Evolutionary conservation across 2,329 filamentous ascomycete species (phyloP), one percentile per base, ranked within the genome.

Genomic region (Penicillium sp.): DNA sequence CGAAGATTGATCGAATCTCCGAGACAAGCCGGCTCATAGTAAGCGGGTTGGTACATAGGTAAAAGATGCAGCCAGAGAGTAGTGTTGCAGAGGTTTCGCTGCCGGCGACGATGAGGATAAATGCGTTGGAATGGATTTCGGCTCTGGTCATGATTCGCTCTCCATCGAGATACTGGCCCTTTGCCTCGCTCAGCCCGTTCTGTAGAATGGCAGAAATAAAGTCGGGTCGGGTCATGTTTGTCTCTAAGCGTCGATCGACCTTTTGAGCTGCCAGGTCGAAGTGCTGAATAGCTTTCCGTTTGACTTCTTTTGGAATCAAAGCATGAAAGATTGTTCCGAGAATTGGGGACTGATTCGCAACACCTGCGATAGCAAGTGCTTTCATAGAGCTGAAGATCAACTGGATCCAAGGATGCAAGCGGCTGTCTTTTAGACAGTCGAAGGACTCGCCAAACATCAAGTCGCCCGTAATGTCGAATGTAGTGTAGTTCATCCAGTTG

Each of bases 81-180:
- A 70, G 42, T 0, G 72, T 74, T 2, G 72, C 72, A 0, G 70
- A 66, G 3, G 73, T 75, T 49, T 72, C 69, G 10, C 61, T 67
- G 1, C 71, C 71, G 6, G 66, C 71, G 6, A 71, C 41, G 5
- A 72, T 60, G 1, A 72, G 42, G 43, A 64, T 64, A 10, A 57
- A 55, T 1, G 61, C 51, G 48, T 65, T 64, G 1, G 59, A 56
- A 32, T 63, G 56, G 23, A 59, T 58, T 29, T 60, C 58, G 0
- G 58, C 57, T 29, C 57, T 54, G 40, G 55, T 61, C 54, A 64
- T 57, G 10, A 56, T 59, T 13, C 47, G 51, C 23, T 54, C 48
- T 5, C 42, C 44, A 9, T 58, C 57, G 4, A 6, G 6, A 42
- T 57, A 51, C 24, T 49, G 49, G 2, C 57, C 57, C 15, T 54